These are phyloP conservation scores for Penicillium paxilli DNA, from an alignment of 495 filamentous ascomycete species.

Conservation along the genomic window DNA sequence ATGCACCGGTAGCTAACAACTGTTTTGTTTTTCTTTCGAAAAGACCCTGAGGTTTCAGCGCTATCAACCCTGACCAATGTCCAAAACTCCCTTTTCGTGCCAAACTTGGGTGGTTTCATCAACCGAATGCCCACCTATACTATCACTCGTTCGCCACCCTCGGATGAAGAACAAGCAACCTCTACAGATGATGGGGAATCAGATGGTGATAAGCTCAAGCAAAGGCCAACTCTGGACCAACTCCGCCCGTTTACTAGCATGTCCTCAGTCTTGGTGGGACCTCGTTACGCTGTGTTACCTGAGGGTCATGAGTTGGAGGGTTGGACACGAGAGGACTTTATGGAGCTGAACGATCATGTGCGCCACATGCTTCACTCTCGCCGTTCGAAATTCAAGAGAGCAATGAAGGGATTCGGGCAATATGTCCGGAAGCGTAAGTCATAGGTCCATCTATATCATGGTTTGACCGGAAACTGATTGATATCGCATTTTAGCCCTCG, in stretches of 20 bases:
- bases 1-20: not conserved
- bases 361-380: conserved; percentile 79
- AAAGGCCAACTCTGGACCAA: conserved; percentile 29
- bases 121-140: conserved; percentile 75
- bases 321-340: conserved; percentile 68
- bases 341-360: conserved; percentile 76
- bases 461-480: conserved; percentile 7
- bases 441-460: not conserved
- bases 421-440: conserved; percentile 66
- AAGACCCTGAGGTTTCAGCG: conserved; percentile 74
- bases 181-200: conserved; percentile 29
- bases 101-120: conserved; percentile 63
- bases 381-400: conserved; percentile 70
- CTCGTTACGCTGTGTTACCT: conserved; percentile 42
- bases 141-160: conserved; percentile 52
- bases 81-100: conserved; percentile 76
- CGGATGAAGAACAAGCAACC: conserved; percentile 31
- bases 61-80: conserved; percentile 76
- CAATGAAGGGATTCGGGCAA: conserved; percentile 72
- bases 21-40: not conserved
- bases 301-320: conserved; percentile 65
- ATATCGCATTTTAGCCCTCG: conserved; percentile 49
- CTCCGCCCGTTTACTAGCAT: conserved; percentile 31
- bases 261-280: conserved; percentile 32
- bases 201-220: conserved; percentile 21